phyloP scores from a whole-genome alignment of 805 yeast genomes.

The Saccharomycopsis sp. region DNA sequence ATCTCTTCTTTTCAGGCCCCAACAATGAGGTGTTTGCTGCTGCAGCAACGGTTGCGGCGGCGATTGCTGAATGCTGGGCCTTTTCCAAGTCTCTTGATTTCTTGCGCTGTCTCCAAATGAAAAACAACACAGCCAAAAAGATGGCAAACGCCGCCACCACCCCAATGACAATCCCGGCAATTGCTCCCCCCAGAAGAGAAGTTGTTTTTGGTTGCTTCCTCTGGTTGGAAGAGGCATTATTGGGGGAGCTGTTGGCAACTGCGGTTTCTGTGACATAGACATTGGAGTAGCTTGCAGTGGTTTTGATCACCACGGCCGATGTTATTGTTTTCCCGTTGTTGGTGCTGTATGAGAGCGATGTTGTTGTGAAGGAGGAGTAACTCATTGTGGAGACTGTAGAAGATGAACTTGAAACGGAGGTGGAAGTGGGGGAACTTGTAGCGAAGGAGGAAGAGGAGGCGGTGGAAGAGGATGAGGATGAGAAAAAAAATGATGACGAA shows the following conservation, averaged over 20 bases:
- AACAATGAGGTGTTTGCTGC: conserved; percentile 10
- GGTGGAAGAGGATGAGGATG: conserved; percentile 7
- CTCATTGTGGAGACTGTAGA: conserved; percentile 9
- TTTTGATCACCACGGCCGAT: conserved; percentile 17
- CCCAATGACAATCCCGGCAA: conserved; percentile 21
- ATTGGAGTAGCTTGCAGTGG: conserved; percentile 13
- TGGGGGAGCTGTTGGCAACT: background rate
- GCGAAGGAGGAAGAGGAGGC: background rate
- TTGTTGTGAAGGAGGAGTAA: conserved; percentile 14
- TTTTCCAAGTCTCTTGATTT: conserved; percentile 17
- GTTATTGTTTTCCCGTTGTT: conserved; percentile 19
- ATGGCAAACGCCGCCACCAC: conserved; percentile 15
- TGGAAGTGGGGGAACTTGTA: background rate
- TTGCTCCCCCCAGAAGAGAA: conserved; percentile 12
- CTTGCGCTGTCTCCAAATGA: conserved; percentile 20
- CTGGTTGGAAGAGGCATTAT: background rate
- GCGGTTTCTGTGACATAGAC: conserved; percentile 17
- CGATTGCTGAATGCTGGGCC: conserved; percentile 18
- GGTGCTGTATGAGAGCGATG: conserved; percentile 16
- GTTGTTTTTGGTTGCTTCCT: background rate
- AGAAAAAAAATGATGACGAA: conserved; percentile 3
- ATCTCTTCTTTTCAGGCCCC: conserved; percentile 12
- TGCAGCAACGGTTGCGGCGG: conserved; percentile 20
- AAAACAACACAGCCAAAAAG: conserved; percentile 15
- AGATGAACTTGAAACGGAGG: conserved; percentile 2